These are phyloP conservation scores for Aurifilum marmelostoma DNA, from an alignment of 2,329 filamentous ascomycete genomes.

Conservation along the genomic window DNA sequence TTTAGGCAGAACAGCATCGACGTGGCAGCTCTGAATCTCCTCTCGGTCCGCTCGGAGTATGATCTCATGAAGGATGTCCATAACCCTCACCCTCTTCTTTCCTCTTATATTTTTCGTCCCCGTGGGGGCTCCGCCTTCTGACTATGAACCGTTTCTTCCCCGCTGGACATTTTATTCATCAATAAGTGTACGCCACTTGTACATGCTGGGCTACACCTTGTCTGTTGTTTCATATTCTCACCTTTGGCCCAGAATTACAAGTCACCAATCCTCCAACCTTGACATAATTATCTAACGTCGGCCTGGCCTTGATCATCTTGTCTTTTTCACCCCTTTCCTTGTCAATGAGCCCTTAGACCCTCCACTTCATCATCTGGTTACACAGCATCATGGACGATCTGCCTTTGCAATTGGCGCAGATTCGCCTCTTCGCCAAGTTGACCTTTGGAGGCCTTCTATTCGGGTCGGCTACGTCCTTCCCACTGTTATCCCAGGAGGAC, in stretches of 20 bases:
- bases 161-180: not conserved
- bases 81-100: not conserved
- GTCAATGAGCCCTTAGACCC: not conserved
- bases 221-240: not conserved
- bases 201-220: not conserved
- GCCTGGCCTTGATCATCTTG: too few relatives aligned
- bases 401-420: not conserved
- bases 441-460: slow-evolving; percentile 6
- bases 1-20: not conserved
- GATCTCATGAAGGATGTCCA: not conserved
- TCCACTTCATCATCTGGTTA: not conserved
- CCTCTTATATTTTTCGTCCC: not conserved
- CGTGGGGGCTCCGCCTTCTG: not conserved
- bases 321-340: not conserved
- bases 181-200: not conserved
- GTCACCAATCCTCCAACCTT: not conserved
- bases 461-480: slow-evolving; percentile 15
- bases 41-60: not conserved
- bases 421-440: not conserved
- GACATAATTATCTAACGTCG: too few relatives aligned
- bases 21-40: not conserved
- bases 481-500: slow-evolving; percentile 1
- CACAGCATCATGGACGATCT: not conserved
- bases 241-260: not conserved
- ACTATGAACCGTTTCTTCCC: not conserved